Conservation (phyloP, 2,329 filamentous ascomycete genomes). For the Dryadomyces sulphureus region DNA sequence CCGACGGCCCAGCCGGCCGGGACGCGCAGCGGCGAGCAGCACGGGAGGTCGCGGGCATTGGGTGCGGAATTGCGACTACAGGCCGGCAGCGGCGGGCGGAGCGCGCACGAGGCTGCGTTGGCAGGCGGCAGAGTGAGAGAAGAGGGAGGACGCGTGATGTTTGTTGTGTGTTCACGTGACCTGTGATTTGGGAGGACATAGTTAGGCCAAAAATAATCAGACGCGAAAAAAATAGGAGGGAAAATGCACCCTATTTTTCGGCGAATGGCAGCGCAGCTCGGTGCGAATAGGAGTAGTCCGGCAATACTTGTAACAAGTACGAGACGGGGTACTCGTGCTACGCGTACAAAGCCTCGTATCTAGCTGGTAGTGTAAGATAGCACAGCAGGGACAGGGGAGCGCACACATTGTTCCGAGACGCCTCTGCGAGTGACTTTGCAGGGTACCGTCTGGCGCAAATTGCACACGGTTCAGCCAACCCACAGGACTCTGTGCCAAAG, state of each 20-base stretch:
- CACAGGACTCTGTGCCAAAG: background rate
- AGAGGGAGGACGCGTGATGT: slow-evolving; percentile 2
- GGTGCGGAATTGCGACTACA: no score
- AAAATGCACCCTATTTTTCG: background rate
- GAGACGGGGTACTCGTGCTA: background rate
- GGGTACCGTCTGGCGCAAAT: background rate
- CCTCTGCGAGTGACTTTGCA: background rate
- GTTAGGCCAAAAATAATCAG: background rate
- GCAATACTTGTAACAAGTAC: background rate
- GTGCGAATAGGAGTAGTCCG: no score
- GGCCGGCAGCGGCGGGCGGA: no score
- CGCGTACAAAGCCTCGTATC: background rate
- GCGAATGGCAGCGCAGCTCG: slow-evolving; percentile 3
- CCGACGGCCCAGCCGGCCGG: background rate
- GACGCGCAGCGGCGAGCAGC: no score
- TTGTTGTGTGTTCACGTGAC: slow-evolving; percentile 2
- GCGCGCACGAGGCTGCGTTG: no score
- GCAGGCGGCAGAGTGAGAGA: no score
- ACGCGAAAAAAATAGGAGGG: background rate
- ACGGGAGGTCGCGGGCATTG: no score
- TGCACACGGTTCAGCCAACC: background rate
- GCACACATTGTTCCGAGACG: background rate
- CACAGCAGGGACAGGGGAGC: background rate
- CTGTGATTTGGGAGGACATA: slow-evolving; percentile 4
- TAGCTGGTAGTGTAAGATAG: background rate